Base-by-base conservation (phyloP, 2,329 filamentous ascomycete species). In the Alternaria triticimaculans region DNA sequence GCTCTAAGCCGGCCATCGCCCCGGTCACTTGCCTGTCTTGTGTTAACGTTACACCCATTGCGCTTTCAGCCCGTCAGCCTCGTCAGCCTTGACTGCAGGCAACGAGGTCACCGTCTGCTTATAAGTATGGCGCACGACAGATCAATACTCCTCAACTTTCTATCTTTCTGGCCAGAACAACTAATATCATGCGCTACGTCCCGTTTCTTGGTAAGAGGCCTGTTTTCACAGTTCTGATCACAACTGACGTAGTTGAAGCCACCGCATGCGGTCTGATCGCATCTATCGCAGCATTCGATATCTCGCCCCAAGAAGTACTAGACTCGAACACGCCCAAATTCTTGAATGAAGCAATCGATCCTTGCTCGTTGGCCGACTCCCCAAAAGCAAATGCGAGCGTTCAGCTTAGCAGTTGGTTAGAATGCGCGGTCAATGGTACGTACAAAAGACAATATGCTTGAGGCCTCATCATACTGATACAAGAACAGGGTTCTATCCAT, bases 341-440 rank as follows among this genome's bases (percentile, higher is more conserved):
- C n/a, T 49, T 54, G 12, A 20, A 28, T 20, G 62, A 60, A 43
- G 6, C 53, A 15, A 26, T 64, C 21, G 60, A 78, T 50, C 74
- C 76, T 9, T 78, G 76, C 60, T 49, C 64, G 21, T 57, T 76
- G 6, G 71, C 66, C 14, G 66, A 74, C 25, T 70, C 69, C 2
- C 58, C 65, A 3, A 59, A 21, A 25, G 72, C 63, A 10, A 78
- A 78, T 58, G 70, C 73, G 26, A 75, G 72, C 48, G 64, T 76
- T 6, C 73, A 76, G 50, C 65, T 78, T 5, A 69, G 67, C 15
- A 76, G 64, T 44, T 78, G 76, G 76, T 25, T 77, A 12, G 73
- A 77, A 62, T 78, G 76, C 43, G 72, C 74, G 21, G 69, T 75
- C 2, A 78, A 78, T 43, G 68, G 74, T 77, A 55, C 9, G 9